Percentiles rank a stretch among this genome's conserved stretches.
phyloP scores from a whole-genome alignment of 148 eudicot species.

The Vaccinium corymbosum region DNA sequence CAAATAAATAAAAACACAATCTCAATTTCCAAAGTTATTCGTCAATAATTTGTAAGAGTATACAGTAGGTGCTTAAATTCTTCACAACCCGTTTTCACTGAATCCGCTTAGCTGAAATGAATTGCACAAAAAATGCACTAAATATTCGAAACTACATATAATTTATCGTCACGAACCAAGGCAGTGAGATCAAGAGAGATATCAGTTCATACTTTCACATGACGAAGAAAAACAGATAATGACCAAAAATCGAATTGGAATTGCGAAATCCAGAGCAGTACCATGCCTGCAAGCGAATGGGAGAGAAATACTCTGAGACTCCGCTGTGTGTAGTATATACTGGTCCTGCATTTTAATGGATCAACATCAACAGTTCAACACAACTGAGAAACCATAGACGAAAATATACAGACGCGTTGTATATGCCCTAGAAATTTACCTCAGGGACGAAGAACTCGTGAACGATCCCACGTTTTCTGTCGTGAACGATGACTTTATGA shows the following conservation, averaged over 20 bases:
- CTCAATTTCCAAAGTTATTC: not conserved
- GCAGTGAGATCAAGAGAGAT: not conserved
- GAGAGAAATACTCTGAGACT: constrained; percentile 68
- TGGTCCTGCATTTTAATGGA: constrained; percentile 53
- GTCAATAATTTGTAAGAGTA: not conserved
- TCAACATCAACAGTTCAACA: not conserved
- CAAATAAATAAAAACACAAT: not conserved
- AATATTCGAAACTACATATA: not conserved
- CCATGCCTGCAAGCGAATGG: constrained; percentile 99
- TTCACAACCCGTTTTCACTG: not conserved
- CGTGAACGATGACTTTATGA: constrained; percentile 81
- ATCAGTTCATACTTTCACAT: not conserved
- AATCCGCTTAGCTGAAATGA: not conserved
- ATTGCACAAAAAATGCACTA: not conserved
- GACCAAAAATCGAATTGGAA: not conserved
- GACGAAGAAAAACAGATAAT: not conserved
- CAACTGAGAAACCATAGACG: not conserved
- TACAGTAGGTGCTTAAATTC: not conserved
- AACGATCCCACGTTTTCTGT: constrained; percentile 63
- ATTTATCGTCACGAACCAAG: not conserved
- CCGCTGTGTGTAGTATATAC: constrained; percentile 91
- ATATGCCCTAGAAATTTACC: constrained; percentile 30
- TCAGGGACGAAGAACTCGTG: constrained; percentile 89
- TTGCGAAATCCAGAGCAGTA: constrained; percentile 32
- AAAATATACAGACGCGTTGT: not conserved